Percentiles rank a stretch among this genome's conserved stretches.
Conservation (phyloP, 129 eudicot genomes). For the Scalesia atractyloides region DNA sequence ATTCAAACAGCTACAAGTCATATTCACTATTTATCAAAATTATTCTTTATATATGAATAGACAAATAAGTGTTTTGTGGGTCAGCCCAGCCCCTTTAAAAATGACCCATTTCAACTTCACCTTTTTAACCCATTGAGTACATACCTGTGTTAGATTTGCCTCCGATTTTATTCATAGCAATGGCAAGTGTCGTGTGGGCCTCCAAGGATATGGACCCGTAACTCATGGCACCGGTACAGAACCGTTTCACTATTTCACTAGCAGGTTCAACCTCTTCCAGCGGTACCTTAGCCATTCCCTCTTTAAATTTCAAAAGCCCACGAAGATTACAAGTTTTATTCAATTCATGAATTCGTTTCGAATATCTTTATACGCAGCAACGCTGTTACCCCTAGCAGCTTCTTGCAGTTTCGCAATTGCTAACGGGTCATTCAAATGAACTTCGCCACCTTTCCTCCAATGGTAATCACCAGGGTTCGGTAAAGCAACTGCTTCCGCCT, state of each 20-base stretch:
- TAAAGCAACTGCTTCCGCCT: slow-evolving; percentile 93
- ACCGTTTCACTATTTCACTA: slow-evolving; percentile 94
- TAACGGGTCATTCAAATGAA: slow-evolving; percentile 91
- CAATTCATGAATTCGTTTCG: slow-evolving; percentile 79
- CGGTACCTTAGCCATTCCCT: slow-evolving; percentile 55
- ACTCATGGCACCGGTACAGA: slow-evolving; percentile 99
- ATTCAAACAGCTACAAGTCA: background rate
- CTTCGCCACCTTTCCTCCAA: slow-evolving; percentile 96
- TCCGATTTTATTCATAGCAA: slow-evolving; percentile 95
- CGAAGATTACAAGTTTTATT: slow-evolving; percentile 80
- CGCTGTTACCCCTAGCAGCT: slow-evolving; percentile 89
- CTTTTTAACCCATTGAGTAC: slow-evolving; percentile 9
- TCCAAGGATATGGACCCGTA: slow-evolving; percentile 96
- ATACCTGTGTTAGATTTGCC: slow-evolving; percentile 97
- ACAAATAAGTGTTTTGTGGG: background rate
- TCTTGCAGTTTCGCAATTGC: slow-evolving; percentile 94
- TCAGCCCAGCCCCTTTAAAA: background rate
- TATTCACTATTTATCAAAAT: background rate
- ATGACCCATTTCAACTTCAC: too few species aligned
- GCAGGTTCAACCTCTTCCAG: slow-evolving; percentile 98
- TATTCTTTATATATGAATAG: background rate
- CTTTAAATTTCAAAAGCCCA: slow-evolving; percentile 89
- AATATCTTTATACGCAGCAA: slow-evolving; percentile 91
- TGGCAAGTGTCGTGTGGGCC: slow-evolving; percentile 91
- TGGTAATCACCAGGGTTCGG: slow-evolving; percentile 97